Evolutionary conservation across 73 alveolate genomes (phyloP), one percentile per base, ranked within the genome.

Genomic region (Breviolum minutum): DNA sequence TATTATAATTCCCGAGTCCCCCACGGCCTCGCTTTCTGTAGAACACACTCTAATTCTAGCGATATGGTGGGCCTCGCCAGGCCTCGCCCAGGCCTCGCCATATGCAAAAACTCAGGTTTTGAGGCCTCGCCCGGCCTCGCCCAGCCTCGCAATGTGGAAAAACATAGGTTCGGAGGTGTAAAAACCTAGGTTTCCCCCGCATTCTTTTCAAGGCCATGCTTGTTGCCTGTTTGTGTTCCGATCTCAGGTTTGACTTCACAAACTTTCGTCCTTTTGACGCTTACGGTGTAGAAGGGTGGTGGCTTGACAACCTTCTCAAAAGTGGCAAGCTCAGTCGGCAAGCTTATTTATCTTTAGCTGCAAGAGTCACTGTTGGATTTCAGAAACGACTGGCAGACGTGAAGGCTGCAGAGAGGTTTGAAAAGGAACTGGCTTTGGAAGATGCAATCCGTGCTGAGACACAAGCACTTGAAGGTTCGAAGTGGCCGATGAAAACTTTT

Each of bases 291-390:
- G 95, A 87, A 40, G 95, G 95, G 14, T 87, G 95, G 95, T 66
- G 84, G 84, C 48, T 87, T n/a, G 84, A 87, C 95, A 87, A 87
- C 83, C 83, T 87, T n/a, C 12, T 63, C 48, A 87, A 87, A 48
- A 24, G 69, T 54, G 69, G 84, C 84, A 87, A 87, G 69, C 70
- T 87, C 30, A 13, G 54, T 8, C 83, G 83, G 8, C 54, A 5
- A 19, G 29, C 83, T 0, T 87, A 87, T 24, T 20, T 87, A 69
- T 26, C 76, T 26, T 0, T 63, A 30, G 95, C 95, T 0, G 83
- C 95, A 0, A 63, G 16, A 24, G 95, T 66, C 24, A 87, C 83
- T 8, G 95, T 66, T 8, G 95, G 95, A 9, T 87, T 87, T 68
- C 84, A 63, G 14, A 87, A 87, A 40, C 74, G 83, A 5, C 24